Evolutionary conservation across 805 yeast species (phyloP).

Genomic region (Metahyphopichia silvanorum): DNA sequence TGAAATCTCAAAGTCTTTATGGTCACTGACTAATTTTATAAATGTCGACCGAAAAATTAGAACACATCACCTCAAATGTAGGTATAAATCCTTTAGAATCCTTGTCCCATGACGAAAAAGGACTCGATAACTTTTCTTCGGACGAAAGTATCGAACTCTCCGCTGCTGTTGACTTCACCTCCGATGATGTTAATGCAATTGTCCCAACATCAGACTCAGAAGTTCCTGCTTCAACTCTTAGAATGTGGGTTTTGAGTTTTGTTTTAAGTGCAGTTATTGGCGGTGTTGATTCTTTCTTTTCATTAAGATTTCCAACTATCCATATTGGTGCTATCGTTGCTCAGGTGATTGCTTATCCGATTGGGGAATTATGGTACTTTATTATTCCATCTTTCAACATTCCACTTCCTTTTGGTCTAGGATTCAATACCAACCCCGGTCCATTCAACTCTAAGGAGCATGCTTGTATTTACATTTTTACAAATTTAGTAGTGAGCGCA

Average conservation of each 20-base stretch:
- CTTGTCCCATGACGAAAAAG: conserved; percentile 2
- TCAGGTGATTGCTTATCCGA: conserved; percentile 20
- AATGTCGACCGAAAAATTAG: too few relatives aligned
- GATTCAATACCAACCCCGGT: conserved; percentile 5
- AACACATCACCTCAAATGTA: too few relatives aligned
- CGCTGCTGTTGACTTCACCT: conserved; percentile 6
- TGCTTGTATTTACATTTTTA: conserved; percentile 6
- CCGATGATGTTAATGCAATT: conserved; percentile 6
- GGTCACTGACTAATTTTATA: too few relatives aligned
- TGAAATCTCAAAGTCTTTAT: too few relatives aligned
- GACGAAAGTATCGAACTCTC: not conserved
- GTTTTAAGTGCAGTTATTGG: conserved; percentile 20
- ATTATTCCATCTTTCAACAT: conserved; percentile 2
- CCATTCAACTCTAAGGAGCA: conserved; percentile 6
- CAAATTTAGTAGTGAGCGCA: conserved; percentile 5
- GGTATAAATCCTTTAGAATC: too few relatives aligned
- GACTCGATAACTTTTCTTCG: not conserved
- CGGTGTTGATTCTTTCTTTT: conserved; percentile 23
- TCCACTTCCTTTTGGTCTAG: conserved; percentile 3
- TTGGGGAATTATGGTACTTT: conserved; percentile 11
- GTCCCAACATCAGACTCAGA: conserved; percentile 7
- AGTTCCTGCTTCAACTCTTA: conserved; percentile 5
- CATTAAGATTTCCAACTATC: conserved; percentile 21
- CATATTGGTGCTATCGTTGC: conserved; percentile 22
- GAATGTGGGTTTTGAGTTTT: conserved; percentile 17